A percentile compares a stretch with the other conserved stretches of the same genome.
phyloP scores from a whole-genome alignment of 1,139 yeast genomes.

The Groenewaldozyma auringiensis region DNA sequence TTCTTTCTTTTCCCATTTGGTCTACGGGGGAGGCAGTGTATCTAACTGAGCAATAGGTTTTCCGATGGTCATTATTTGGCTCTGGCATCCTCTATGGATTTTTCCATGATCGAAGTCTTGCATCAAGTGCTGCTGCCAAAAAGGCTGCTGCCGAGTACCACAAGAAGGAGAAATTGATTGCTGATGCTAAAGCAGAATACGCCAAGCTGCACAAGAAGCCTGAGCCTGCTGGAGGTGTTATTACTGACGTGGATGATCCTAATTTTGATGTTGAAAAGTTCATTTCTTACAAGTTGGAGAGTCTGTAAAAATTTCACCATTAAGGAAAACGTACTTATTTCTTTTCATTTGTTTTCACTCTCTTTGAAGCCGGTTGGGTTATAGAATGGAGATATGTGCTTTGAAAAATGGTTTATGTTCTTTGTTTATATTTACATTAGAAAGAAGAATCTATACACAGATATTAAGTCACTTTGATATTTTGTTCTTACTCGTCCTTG shows the following conservation, averaged over 20 bases:
- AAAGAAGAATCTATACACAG: neutral
- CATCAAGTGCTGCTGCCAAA: conserved; percentile 50
- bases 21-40: too few species aligned
- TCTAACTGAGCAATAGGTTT: too few species aligned
- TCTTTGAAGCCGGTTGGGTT: too few species aligned
- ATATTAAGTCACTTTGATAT: too few species aligned
- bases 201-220: conserved; percentile 53
- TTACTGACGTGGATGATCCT: conserved; percentile 80
- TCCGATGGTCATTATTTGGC: conserved; percentile 89
- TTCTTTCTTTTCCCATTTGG: too few species aligned
- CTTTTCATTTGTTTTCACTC: neutral
- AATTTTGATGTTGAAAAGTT: conserved; percentile 67
- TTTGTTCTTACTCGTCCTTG: neutral
- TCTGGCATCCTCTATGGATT: conserved; percentile 89
- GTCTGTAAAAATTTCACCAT: neutral
- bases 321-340: neutral
- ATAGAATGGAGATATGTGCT: too few species aligned
- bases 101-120: conserved; percentile 67
- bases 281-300: conserved; percentile 15
- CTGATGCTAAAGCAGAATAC: conserved; percentile 82
- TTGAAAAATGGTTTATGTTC: conserved; percentile 5
- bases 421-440: conserved; percentile 10
- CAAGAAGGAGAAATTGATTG: conserved; percentile 67
- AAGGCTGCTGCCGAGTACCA: conserved; percentile 54
- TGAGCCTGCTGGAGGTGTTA: conserved; percentile 28